Conservation (phyloP, 768 basidiomycete genomes). For the Boletus fagicola region DNA sequence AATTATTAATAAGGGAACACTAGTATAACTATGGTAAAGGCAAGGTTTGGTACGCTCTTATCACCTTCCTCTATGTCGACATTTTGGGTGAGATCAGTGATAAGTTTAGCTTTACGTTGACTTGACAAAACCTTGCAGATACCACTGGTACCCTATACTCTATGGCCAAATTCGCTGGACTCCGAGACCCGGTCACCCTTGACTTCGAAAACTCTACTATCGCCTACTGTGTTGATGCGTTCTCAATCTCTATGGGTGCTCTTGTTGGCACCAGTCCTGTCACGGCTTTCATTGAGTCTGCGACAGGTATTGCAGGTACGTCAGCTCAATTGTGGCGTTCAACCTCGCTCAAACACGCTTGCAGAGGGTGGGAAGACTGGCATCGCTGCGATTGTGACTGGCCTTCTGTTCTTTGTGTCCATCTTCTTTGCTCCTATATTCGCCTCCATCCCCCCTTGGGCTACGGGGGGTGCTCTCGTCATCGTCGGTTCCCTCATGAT, state of each 20-base stretch:
- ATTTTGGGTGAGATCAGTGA: constrained; percentile 57
- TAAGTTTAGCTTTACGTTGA: not conserved
- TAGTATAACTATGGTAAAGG: constrained; percentile 60
- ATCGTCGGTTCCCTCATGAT: constrained; percentile 91
- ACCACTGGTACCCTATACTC: constrained; percentile 77
- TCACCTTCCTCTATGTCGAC: constrained; percentile 90
- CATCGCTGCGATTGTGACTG: constrained; percentile 69
- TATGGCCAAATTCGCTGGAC: constrained; percentile 89
- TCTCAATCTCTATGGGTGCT: constrained; percentile 78
- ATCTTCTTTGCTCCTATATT: constrained; percentile 90
- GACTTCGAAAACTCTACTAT: constrained; percentile 84
- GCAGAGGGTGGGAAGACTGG: constrained; percentile 88
- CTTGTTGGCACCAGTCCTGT: constrained; percentile 79
- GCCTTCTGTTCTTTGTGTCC: constrained; percentile 76
- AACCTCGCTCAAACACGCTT: constrained; percentile 9
- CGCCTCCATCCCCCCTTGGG: constrained; percentile 83
- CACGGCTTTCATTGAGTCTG: constrained; percentile 80
- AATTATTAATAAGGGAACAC: constrained; percentile 7
- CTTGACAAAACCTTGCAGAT: constrained; percentile 20
- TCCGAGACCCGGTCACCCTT: constrained; percentile 78
- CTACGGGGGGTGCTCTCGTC: constrained; percentile 81
- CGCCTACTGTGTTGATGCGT: constrained; percentile 82
- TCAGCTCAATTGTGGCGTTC: not conserved
- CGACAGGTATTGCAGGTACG: constrained; percentile 73
- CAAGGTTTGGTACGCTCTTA: constrained; percentile 80